phyloP scores from a whole-genome alignment of 768 basidiomycete species.

The Mycena galericulata region DNA sequence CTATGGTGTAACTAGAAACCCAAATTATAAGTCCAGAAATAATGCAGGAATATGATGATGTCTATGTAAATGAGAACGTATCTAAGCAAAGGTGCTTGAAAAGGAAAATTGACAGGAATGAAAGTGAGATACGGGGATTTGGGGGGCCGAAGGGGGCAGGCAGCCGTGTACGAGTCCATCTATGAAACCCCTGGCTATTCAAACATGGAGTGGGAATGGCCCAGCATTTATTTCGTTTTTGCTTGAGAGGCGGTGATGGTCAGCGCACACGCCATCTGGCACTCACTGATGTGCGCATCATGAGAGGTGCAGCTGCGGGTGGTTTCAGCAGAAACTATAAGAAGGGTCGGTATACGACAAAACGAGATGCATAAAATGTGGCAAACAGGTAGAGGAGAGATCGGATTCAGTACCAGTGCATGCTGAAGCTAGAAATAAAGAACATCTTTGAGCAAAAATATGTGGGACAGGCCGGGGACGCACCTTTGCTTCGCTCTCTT shows the following conservation, averaged over 20 bases:
- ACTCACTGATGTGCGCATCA: conserved; percentile 31
- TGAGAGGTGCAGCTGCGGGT: conserved; percentile 19
- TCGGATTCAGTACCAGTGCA: conserved; percentile 53
- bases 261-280: conserved; percentile 1
- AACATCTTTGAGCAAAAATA: conserved; percentile 13
- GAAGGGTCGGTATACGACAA: background rate
- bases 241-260: conserved; percentile 17
- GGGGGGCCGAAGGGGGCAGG: conserved; percentile 19
- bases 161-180: conserved; percentile 20
- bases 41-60: conserved; percentile 29
- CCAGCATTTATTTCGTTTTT: conserved; percentile 32
- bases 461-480: conserved; percentile 21
- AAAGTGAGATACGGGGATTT: conserved; percentile 22
- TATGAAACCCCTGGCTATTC: conserved; percentile 29
- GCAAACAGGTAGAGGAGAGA: conserved; percentile 33
- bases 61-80: conserved; percentile 23
- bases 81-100: background rate
- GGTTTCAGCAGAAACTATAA: background rate
- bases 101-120: conserved; percentile 11
- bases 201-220: background rate
- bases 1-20: conserved; percentile 28
- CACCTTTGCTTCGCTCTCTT: conserved; percentile 84
- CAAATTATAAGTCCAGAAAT: conserved; percentile 22
- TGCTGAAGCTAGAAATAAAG: conserved; percentile 65
- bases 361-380: background rate